Evolutionary conservation across 139 green algal genomes (phyloP), one percentile per base, ranked within the genome.

Genomic region (Micractinium conductrix): DNA sequence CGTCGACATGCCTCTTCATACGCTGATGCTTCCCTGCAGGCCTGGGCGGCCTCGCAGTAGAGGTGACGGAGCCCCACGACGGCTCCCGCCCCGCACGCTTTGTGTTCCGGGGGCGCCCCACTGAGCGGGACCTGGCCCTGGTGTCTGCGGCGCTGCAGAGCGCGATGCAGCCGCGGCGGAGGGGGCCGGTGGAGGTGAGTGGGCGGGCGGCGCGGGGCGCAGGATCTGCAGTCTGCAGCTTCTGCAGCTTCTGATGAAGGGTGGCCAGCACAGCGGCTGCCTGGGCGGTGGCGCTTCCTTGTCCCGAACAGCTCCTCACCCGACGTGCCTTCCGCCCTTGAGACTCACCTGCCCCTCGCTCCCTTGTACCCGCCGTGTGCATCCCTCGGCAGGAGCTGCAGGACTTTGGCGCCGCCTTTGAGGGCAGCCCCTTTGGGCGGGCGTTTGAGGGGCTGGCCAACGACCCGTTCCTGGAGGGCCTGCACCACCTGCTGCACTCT

Each of bases 381-480:
- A 53, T 10, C 74, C 1, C 24, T 12, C 30, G 12, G 14, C 48
- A 58, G 48, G 48, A 58, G 48, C n/a, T n/a, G 24, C 68, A 71
- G 68, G 83, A 84, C 7, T 55, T 78, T 37, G 44, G 44, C 2
- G 26, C 28, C 10, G 10, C 84, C 50, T 72, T 87, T 62, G 63
- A 84, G 63, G 70, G 58, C 35, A 38, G 22, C 1, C 60, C 60
- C 58, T 67, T 84, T 75, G 75, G 78, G n/a, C 44, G 71, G 5
- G 33, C 22, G 1, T 53, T 84, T 42, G 84, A 79, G 33, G 22
- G 19, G 14, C 37, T 33, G 5, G 26, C 80, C n/a, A n/a, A n/a
- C 0, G 84, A 79, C 43, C 79, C 78, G 3, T 80, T 88, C 24
- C 43, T 88, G 2, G 76, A 73, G 24, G 76, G 78, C 55, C 30